A percentile compares a stretch with the other conserved stretches of the same genome.
Conservation (phyloP, 495 filamentous ascomycete genomes). For the Glarea lozoyensis region DNA sequence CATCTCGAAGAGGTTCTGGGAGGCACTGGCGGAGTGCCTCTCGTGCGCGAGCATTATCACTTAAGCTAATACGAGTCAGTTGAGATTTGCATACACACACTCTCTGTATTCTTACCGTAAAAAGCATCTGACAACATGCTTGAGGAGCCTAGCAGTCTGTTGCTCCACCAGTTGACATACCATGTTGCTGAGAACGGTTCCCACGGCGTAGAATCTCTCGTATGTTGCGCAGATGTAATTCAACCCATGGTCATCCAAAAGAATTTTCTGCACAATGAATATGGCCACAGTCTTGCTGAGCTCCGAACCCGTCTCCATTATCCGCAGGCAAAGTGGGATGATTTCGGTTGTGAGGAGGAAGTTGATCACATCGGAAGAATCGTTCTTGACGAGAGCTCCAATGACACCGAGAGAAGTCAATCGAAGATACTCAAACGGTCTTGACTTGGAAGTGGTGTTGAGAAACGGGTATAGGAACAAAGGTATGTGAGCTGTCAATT, state of each 20-base stretch:
- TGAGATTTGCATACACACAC: neutral
- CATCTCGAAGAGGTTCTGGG: constrained; percentile 90
- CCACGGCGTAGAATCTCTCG: constrained; percentile 98
- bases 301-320: constrained; percentile 99
- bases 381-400: constrained; percentile 96
- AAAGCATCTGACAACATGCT: constrained; percentile 98
- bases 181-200: constrained; percentile 98
- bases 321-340: constrained; percentile 92
- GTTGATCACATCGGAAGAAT: constrained; percentile 97
- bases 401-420: constrained; percentile 98
- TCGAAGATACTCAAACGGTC: constrained; percentile 96
- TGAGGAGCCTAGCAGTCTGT: constrained; percentile 89
- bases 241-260: constrained; percentile 94
- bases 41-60: constrained; percentile 91
- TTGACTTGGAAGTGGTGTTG: constrained; percentile 97
- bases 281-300: constrained; percentile 98
- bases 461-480: constrained; percentile 98
- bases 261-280: constrained; percentile 99
- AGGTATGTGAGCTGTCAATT: constrained; percentile 78
- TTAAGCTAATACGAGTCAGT: constrained; percentile 48
- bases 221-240: constrained; percentile 99
- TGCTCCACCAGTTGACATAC: constrained; percentile 94
- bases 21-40: constrained; percentile 96
- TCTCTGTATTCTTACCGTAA: constrained; percentile 59
- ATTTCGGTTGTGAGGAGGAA: constrained; percentile 98